Percentiles rank a stretch among this genome's conserved stretches.
Evolutionary conservation across 2,329 filamentous ascomycete species (phyloP).

Genomic region (Fusarium pilosicola): DNA sequence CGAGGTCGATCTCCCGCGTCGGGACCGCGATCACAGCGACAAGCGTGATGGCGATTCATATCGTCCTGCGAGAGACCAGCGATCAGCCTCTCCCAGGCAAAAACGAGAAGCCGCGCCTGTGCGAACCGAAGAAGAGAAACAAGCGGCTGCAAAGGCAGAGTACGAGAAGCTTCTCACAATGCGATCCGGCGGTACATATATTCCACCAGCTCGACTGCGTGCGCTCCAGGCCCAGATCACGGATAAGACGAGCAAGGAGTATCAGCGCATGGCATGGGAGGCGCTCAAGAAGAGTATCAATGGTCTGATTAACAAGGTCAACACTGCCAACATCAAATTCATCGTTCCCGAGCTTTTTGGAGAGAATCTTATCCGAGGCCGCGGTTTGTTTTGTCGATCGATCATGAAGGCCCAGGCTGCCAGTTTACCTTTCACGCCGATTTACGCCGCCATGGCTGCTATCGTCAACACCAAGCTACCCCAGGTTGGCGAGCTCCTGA

Average conservation of each 20-base stretch:
- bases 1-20: conserved; percentile 54
- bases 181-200: conserved; percentile 95
- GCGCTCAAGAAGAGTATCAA: conserved; percentile 99
- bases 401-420: conserved; percentile 99
- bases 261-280: conserved; percentile 99
- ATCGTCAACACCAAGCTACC: conserved; percentile 98
- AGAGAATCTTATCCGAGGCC: conserved; percentile 91
- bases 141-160: conserved; percentile 88
- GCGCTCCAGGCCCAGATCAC: conserved; percentile 97
- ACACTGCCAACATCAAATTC: conserved; percentile 96
- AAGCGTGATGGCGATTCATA: conserved; percentile 63
- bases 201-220: conserved; percentile 88
- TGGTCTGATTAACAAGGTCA: conserved; percentile 98
- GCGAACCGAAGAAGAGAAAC: conserved; percentile 82
- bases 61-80: conserved; percentile 51
- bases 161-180: conserved; percentile 92
- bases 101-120: conserved; percentile 52
- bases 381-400: conserved; percentile 91
- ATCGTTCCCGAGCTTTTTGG: conserved; percentile 96
- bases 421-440: conserved; percentile 93
- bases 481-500: conserved; percentile 89
- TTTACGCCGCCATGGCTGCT: conserved; percentile 94
- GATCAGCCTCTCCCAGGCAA: conserved; percentile 44
- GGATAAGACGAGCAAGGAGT: conserved; percentile 95
- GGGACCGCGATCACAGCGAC: conserved; percentile 49